Percentiles rank a stretch among this genome's conserved stretches.
Evolutionary conservation across 768 basidiomycete genomes (phyloP).

Genomic region (Chalciporus sphaerocephalus): DNA sequence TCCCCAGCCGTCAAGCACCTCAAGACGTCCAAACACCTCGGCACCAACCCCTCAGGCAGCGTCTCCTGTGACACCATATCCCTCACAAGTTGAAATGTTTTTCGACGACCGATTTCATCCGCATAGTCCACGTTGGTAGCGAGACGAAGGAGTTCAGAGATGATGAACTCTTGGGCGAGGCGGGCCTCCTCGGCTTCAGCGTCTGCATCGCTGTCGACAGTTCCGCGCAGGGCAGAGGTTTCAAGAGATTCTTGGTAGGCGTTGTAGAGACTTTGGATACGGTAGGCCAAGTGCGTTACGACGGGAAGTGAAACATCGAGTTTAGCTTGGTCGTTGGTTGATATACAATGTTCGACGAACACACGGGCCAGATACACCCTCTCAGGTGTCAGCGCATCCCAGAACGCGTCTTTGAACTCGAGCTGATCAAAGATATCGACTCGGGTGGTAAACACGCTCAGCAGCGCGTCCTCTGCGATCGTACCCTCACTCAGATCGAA

Average conservation of each 20-base stretch:
- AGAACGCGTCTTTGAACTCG: conserved; percentile 70
- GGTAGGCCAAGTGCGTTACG: conserved; percentile 76
- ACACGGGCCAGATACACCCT: conserved; percentile 78
- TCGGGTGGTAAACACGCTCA: conserved; percentile 64
- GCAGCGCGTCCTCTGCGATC: conserved; percentile 70
- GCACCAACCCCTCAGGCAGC: conserved; percentile 66
- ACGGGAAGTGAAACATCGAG: conserved; percentile 76
- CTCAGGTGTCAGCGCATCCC: conserved; percentile 66
- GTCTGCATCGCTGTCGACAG: conserved; percentile 35
- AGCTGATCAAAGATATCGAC: conserved; percentile 63
- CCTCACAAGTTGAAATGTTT: conserved; percentile 82
- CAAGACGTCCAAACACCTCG: conserved; percentile 79
- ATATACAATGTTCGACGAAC: conserved; percentile 73
- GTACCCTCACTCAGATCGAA: conserved; percentile 57
- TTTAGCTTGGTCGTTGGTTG: conserved; percentile 53
- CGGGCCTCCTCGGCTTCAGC: conserved; percentile 43
- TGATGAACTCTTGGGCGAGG: conserved; percentile 55
- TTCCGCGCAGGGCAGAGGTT: conserved; percentile 30
- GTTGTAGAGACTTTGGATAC: conserved; percentile 70
- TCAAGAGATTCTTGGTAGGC: conserved; percentile 44
- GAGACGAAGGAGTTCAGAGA: conserved; percentile 78
- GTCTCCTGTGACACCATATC: conserved; percentile 74
- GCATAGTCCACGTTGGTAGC: conserved; percentile 82
- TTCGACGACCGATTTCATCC: conserved; percentile 86
- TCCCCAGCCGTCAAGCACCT: conserved; percentile 68